A percentile compares a stretch with the other conserved stretches of the same genome.
These are phyloP conservation scores for Diaporthe batatas DNA, from an alignment of 2,329 filamentous ascomycete species.

Conservation along the genomic window DNA sequence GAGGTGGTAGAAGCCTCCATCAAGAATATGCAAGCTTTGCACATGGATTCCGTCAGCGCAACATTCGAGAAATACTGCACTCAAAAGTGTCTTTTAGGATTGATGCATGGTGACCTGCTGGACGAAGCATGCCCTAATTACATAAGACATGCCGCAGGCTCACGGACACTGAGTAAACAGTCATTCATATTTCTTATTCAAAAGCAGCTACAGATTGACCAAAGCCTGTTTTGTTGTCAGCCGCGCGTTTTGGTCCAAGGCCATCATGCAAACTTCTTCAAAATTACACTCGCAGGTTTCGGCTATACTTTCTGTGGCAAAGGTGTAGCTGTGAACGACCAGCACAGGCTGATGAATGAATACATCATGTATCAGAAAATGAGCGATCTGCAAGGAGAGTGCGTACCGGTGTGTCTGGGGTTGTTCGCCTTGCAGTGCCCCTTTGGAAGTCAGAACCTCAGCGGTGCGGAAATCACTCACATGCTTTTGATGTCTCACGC, in stretches of 20 bases:
- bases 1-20: neutral
- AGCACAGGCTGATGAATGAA: constrained; percentile 9
- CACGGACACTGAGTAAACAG: neutral
- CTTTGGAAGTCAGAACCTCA: constrained; percentile 1
- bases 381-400: neutral
- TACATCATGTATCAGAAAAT: constrained; percentile 1
- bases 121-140: constrained; percentile 3
- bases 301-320: constrained; percentile 6
- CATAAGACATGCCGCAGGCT: neutral
- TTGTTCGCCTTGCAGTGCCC: neutral
- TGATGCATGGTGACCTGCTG: neutral
- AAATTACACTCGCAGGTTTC: constrained; percentile 2
- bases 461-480: constrained; percentile 1
- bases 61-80: neutral
- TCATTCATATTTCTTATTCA: neutral
- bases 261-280: constrained; percentile 15
- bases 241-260: neutral
- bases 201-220: constrained; percentile 1
- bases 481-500: constrained; percentile 5
- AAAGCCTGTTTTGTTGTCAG: neutral
- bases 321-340: neutral
- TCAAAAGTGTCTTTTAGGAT: neutral
- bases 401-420: constrained; percentile 6
- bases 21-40: too few relatives aligned
- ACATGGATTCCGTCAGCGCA: neutral